Percentiles rank a stretch among this genome's conserved stretches.
phyloP scores from a whole-genome alignment of 2,329 filamentous ascomycete genomes.

The Cladosporium velox region DNA sequence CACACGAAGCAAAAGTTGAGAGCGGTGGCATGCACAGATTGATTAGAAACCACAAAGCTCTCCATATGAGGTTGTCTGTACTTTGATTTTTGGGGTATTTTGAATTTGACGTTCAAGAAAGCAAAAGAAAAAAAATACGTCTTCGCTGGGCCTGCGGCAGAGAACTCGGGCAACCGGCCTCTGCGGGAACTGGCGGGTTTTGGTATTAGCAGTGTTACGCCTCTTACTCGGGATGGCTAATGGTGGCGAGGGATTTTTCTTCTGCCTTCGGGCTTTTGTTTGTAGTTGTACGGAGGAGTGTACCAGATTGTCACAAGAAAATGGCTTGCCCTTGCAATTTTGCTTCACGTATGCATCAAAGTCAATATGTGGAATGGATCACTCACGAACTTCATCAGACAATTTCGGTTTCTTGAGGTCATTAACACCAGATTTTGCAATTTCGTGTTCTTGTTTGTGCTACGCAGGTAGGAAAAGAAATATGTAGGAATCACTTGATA shows the following conservation, averaged over 20 bases:
- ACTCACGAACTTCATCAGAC: too few relatives aligned
- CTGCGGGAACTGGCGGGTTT: neutral
- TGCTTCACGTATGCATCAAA: too few relatives aligned
- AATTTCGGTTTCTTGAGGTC: too few relatives aligned
- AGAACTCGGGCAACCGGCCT: neutral
- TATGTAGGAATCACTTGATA: too few relatives aligned
- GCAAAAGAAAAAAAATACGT: neutral
- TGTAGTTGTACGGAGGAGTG: constrained; percentile 4
- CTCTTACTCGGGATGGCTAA: neutral
- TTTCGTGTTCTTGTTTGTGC: neutral
- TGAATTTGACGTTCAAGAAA: neutral
- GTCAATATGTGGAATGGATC: too few relatives aligned
- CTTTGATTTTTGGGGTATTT: neutral
- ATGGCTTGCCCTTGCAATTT: too few relatives aligned
- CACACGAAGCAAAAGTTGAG: neutral
- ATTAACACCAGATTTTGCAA: too few relatives aligned
- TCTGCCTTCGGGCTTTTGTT: neutral
- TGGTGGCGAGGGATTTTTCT: too few relatives aligned
- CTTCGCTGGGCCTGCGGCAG: neutral
- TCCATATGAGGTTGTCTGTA: neutral
- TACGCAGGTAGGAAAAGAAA: neutral
- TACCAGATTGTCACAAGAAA: neutral
- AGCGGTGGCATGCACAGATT: constrained; percentile 9
- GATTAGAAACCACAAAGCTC: constrained; percentile 10
- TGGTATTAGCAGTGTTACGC: neutral